Evolutionary conservation across 768 basidiomycete genomes (phyloP).

Genomic region (Scleroderma citrinum): DNA sequence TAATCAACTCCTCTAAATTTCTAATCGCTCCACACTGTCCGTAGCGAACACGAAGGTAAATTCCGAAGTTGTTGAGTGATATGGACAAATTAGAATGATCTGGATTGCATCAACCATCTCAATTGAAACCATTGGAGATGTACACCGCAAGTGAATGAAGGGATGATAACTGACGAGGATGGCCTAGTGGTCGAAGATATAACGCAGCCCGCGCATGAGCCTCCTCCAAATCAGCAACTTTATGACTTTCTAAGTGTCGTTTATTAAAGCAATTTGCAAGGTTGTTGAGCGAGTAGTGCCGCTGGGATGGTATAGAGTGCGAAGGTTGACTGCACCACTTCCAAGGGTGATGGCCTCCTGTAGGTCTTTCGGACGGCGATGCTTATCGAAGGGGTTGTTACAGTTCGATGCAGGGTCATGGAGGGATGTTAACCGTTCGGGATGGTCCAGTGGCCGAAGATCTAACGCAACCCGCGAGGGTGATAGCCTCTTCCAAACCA

Average conservation of each 20-base stretch:
- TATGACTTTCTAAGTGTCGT: neutral
- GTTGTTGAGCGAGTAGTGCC: neutral
- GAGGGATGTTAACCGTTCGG: conserved; percentile 8
- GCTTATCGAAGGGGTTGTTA: neutral
- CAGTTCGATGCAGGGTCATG: neutral
- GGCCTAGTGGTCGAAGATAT: neutral
- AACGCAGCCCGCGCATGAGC: neutral
- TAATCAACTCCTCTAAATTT: neutral
- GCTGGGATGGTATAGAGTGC: neutral
- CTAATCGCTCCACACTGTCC: neutral
- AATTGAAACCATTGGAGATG: neutral
- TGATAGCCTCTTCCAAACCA: neutral
- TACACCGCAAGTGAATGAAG: neutral
- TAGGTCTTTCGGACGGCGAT: no score
- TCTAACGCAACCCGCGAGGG: neutral
- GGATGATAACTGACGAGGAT: neutral
- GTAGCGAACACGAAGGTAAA: neutral
- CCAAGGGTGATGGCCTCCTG: no score
- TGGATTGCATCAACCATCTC: neutral
- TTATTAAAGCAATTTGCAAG: neutral
- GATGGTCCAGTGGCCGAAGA: neutral
- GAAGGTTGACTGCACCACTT: neutral
- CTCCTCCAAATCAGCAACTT: neutral
- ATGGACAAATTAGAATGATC: neutral
- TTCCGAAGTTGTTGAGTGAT: neutral